phyloP scores from a whole-genome alignment of 805 yeast genomes.

The Nakazawaea wyomingensis region DNA sequence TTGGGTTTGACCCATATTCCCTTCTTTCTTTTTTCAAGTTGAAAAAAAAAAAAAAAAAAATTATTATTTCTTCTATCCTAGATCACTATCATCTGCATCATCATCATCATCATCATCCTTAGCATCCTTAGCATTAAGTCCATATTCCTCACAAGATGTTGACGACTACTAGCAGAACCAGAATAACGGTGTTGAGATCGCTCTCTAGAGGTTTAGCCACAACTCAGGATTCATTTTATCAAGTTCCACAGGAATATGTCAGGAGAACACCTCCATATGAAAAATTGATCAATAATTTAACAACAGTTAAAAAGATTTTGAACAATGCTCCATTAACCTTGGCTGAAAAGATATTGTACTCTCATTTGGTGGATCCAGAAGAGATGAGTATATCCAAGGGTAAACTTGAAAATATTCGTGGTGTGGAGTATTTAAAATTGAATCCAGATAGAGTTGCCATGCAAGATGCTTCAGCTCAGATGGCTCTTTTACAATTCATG shows the following conservation, averaged over 20 bases:
- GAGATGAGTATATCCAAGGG: slow-evolving; percentile 63
- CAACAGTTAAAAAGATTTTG: slow-evolving; percentile 28
- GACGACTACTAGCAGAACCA: neutral
- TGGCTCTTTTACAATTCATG: slow-evolving; percentile 96
- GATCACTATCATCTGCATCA: neutral
- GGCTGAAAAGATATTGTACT: slow-evolving; percentile 93
- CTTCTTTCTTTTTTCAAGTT: too few species aligned
- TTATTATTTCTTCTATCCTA: neutral
- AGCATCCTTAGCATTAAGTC: too few species aligned
- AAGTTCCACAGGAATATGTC: slow-evolving; percentile 56
- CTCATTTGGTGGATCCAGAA: slow-evolving; percentile 91
- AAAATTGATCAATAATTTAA: slow-evolving; percentile 60
- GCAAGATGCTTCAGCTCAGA: slow-evolving; percentile 99
- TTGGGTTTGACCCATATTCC: too few species aligned
- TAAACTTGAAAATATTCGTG: slow-evolving; percentile 48
- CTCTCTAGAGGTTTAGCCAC: slow-evolving; percentile 4
- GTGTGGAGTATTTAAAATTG: slow-evolving; percentile 85
- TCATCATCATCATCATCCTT: neutral
- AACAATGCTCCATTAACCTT: slow-evolving; percentile 68
- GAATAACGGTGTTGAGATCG: neutral
- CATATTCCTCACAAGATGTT: too few species aligned
- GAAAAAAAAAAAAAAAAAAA: too few species aligned
- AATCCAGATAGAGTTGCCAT: slow-evolving; percentile 98
- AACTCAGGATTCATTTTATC: slow-evolving; percentile 8
- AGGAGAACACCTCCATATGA: slow-evolving; percentile 87